phyloP scores from a whole-genome alignment of 2,329 filamentous ascomycete species.

The Aspergillus clavatus region DNA sequence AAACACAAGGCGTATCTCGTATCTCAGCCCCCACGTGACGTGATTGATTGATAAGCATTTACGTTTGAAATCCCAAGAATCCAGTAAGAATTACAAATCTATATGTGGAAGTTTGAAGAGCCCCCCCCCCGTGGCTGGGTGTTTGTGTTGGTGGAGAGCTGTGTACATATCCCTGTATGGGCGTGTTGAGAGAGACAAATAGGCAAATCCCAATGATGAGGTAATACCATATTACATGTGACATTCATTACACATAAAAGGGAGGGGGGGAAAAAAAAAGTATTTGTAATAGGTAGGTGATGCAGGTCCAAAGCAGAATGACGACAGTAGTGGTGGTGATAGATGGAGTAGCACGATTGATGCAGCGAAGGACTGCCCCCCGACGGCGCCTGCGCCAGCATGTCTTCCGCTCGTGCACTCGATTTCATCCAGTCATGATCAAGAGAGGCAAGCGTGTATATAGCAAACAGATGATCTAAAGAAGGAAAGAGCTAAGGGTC shows the following conservation, averaged over 20 bases:
- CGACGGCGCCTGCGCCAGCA: conserved; percentile 7
- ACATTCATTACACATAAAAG: background rate
- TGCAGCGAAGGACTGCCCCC: background rate
- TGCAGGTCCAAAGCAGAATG: background rate
- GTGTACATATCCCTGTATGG: background rate
- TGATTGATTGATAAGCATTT: background rate
- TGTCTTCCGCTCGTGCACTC: conserved; percentile 4
- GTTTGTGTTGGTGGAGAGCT: too few relatives aligned
- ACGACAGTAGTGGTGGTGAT: background rate
- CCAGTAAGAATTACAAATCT: background rate
- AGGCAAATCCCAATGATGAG: background rate
- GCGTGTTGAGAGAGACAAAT: background rate
- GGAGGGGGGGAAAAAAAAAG: too few relatives aligned
- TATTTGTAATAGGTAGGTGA: background rate
- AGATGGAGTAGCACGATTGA: background rate
- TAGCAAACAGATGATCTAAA: background rate
- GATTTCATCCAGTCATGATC: background rate
- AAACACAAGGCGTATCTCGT: too few relatives aligned
- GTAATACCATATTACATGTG: background rate
- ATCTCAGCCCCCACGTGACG: background rate
- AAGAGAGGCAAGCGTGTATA: background rate
- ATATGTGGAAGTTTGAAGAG: too few relatives aligned
- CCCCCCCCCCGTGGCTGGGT: too few relatives aligned
- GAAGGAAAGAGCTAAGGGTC: background rate
- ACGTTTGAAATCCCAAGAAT: too few relatives aligned